A percentile compares a stretch with the other conserved stretches of the same genome.
phyloP scores from a whole-genome alignment of 1,284 basidiomycete species.

The Schizophyllum commune region DNA sequence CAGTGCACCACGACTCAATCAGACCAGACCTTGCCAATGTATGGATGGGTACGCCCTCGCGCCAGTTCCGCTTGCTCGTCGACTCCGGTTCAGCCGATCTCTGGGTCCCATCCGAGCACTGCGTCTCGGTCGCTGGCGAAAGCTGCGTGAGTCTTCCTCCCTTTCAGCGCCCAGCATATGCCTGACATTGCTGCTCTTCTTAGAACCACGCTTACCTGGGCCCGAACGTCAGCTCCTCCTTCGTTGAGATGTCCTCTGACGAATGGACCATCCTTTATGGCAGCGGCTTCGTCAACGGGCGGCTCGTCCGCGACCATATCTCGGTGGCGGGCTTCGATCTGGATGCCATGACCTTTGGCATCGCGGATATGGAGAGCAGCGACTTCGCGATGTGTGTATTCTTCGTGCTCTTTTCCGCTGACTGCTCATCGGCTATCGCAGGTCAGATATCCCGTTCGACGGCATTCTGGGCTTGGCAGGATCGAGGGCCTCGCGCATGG shows the following conservation, averaged over 20 bases:
- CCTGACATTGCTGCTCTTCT: constrained; percentile 9
- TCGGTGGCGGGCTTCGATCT: constrained; percentile 56
- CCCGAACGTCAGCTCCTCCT: constrained; percentile 47
- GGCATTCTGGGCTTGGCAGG: constrained; percentile 74
- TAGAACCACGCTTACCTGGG: constrained; percentile 64
- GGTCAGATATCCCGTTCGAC: constrained; percentile 50
- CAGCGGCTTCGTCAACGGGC: constrained; percentile 59
- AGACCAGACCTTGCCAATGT: constrained; percentile 10
- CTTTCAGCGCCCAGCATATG: neutral
- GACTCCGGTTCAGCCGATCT: constrained; percentile 12
- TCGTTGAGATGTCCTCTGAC: constrained; percentile 37
- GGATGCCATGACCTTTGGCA: constrained; percentile 56
- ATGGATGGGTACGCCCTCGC: constrained; percentile 21
- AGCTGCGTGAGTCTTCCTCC: constrained; percentile 20
- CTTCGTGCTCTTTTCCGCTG: neutral
- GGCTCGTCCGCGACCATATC: constrained; percentile 55
- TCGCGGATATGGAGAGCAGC: constrained; percentile 47
- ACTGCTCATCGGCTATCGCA: constrained; percentile 32
- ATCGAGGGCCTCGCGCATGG: constrained; percentile 53
- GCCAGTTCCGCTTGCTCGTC: constrained; percentile 20
- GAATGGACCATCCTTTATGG: constrained; percentile 66
- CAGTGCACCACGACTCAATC: neutral
- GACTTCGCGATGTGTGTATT: constrained; percentile 39
- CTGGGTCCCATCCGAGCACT: constrained; percentile 13
- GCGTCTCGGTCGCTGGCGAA: constrained; percentile 15